Evolutionary conservation across 2,329 filamentous ascomycete genomes (phyloP).

Genomic region (Pyricularia grisea): DNA sequence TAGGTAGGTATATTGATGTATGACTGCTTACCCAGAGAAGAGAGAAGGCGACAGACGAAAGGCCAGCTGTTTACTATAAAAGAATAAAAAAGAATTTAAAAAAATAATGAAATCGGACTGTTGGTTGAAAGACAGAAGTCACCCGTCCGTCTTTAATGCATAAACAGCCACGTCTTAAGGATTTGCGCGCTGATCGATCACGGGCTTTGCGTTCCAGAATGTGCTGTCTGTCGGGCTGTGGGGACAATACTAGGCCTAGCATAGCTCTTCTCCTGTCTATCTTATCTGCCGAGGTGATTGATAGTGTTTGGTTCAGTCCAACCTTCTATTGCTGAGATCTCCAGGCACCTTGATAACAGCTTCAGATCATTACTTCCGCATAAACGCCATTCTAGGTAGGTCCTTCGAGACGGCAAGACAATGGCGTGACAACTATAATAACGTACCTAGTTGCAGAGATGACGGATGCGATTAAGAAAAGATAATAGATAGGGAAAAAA

Average conservation of each 20-base stretch:
- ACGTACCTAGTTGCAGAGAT: not conserved
- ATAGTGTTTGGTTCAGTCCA: not conserved
- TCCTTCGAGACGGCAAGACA: not conserved
- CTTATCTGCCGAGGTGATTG: not conserved
- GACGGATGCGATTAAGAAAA: not conserved
- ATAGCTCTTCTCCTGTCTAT: not conserved
- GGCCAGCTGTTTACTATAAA: too few relatives aligned
- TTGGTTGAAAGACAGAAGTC: not conserved
- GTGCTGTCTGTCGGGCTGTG: not conserved
- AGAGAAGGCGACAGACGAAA: too few relatives aligned
- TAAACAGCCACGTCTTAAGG: not conserved
- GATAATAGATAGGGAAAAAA: not conserved
- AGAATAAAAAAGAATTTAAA: too few relatives aligned
- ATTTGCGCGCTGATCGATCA: not conserved
- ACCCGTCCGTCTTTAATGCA: not conserved
- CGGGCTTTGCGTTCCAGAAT: not conserved
- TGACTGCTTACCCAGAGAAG: too few relatives aligned
- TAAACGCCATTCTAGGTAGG: not conserved
- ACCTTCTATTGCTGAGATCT: not conserved
- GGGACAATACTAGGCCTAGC: not conserved
- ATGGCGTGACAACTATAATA: not conserved
- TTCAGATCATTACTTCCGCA: not conserved
- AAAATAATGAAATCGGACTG: too few relatives aligned
- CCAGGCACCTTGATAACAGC: not conserved
- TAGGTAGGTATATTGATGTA: too few relatives aligned